These are phyloP conservation scores for Aspergillus leporis DNA, from an alignment of 495 filamentous ascomycete genomes.

Conservation along the genomic window DNA sequence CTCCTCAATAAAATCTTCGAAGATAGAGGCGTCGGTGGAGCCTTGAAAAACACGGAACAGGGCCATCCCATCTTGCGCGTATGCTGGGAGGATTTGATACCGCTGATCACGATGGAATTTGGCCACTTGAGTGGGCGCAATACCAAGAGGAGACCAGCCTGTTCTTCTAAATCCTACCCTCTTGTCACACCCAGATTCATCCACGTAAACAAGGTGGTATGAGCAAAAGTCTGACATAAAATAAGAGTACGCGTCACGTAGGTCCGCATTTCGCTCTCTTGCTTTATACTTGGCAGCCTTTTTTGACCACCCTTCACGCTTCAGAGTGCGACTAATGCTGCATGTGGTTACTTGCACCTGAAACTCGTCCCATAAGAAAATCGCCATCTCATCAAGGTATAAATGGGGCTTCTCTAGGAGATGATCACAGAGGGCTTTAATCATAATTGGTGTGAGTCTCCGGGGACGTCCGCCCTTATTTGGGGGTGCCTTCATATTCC, in stretches of 20 bases:
- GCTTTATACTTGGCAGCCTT: not conserved
- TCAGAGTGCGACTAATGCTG: not conserved
- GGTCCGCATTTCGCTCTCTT: not conserved
- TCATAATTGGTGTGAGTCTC: slow-evolving; percentile 26
- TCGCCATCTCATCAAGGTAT: slow-evolving; percentile 33
- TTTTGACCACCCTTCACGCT: not conserved
- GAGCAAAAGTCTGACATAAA: not conserved
- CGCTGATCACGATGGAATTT: slow-evolving; percentile 30
- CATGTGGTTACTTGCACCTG: too few relatives aligned
- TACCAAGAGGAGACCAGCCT: slow-evolving; percentile 30
- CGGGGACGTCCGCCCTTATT: slow-evolving; percentile 21
- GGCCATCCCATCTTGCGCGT: slow-evolving; percentile 36
- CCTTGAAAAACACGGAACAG: slow-evolving; percentile 30
- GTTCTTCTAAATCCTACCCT: slow-evolving; percentile 23
- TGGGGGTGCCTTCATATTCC: slow-evolving; percentile 23
- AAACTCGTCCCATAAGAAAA: slow-evolving; percentile 37
- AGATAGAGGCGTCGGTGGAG: slow-evolving; percentile 32
- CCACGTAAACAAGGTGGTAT: slow-evolving; percentile 15
- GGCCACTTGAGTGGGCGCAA: slow-evolving; percentile 30
- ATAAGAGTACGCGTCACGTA: not conserved
- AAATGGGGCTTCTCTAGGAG: slow-evolving; percentile 34
- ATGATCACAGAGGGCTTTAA: slow-evolving; percentile 29
- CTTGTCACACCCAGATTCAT: slow-evolving; percentile 32
- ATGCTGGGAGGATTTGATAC: slow-evolving; percentile 41
- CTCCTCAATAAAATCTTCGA: slow-evolving; percentile 41